Percentiles rank a stretch among this genome's conserved stretches.
Evolutionary conservation across 768 basidiomycete species (phyloP).

Genomic region (Asterophora parasitica): DNA sequence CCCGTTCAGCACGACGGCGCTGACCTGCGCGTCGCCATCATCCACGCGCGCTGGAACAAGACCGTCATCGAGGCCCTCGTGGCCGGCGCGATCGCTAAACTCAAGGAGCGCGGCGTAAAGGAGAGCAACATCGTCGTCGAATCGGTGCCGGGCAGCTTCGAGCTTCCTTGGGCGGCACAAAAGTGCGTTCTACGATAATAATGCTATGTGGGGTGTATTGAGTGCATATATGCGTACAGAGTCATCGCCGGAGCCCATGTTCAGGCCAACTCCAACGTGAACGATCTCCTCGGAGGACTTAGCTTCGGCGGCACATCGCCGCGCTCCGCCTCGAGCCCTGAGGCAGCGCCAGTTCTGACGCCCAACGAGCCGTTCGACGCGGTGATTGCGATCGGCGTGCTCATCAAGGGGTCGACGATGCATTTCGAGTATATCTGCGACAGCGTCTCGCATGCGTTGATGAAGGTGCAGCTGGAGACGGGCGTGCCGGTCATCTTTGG

Average conservation of each 20-base stretch:
- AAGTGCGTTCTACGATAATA: conserved; percentile 49
- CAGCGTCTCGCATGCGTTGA: conserved; percentile 87
- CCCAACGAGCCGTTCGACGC: conserved; percentile 81
- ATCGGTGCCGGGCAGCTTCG: conserved; percentile 92
- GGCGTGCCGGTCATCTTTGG: conserved; percentile 96
- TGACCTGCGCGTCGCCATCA: conserved; percentile 78
- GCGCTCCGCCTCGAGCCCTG: conserved; percentile 45
- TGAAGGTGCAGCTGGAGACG: conserved; percentile 91
- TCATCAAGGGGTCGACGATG: conserved; percentile 98
- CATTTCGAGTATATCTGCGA: conserved; percentile 99
- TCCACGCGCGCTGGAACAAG: conserved; percentile 96
- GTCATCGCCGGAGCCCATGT: conserved; percentile 85
- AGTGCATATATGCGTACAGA: conserved; percentile 35
- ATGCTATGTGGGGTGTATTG: conserved; percentile 5
- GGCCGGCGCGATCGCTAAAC: conserved; percentile 69
- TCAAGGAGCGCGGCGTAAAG: conserved; percentile 84
- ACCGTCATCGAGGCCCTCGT: conserved; percentile 82
- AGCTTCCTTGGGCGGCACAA: conserved; percentile 84
- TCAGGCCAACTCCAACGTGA: conserved; percentile 72
- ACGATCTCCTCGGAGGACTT: conserved; percentile 73
- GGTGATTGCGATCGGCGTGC: conserved; percentile 94
- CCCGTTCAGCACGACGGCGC: conserved; percentile 72
- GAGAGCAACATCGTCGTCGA: conserved; percentile 86
- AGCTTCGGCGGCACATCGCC: conserved; percentile 40
- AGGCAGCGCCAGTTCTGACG: conserved; percentile 28